Evolutionary conservation across 495 filamentous ascomycete genomes (phyloP).

Genomic region (Hypoxylon crocopeplum): DNA sequence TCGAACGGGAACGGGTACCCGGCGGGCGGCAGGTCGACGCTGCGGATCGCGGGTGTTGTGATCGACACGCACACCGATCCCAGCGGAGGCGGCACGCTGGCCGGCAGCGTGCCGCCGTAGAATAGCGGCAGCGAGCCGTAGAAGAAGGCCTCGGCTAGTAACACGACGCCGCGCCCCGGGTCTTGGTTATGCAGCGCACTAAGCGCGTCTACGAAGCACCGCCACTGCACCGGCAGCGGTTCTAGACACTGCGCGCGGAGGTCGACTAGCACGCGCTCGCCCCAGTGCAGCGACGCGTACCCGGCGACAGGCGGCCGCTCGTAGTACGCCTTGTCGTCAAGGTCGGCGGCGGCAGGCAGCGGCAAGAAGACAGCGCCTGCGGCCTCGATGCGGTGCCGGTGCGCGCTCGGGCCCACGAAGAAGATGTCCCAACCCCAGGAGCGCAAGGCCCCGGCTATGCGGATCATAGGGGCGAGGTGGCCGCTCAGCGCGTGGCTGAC

Average conservation of each 20-base stretch:
- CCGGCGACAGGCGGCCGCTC: slow-evolving; percentile 6
- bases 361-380: slow-evolving; percentile 43
- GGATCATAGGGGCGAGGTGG: slow-evolving; percentile 41
- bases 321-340: slow-evolving; percentile 35
- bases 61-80: slow-evolving; percentile 24
- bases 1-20: slow-evolving; percentile 32
- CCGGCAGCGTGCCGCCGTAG: slow-evolving; percentile 33
- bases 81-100: slow-evolving; percentile 19
- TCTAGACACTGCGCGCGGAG: slow-evolving; percentile 30
- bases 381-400: slow-evolving; percentile 34
- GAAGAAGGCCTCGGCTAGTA: slow-evolving; percentile 43
- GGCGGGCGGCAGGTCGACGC: slow-evolving; percentile 32
- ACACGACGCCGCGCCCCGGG: slow-evolving; percentile 33
- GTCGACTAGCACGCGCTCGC: slow-evolving; percentile 35
- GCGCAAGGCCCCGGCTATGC: slow-evolving; percentile 38
- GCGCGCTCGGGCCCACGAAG: slow-evolving; percentile 43
- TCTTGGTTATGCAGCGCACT: slow-evolving; percentile 21
- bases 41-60: slow-evolving; percentile 41
- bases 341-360: slow-evolving; percentile 37
- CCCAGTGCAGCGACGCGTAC: slow-evolving; percentile 22
- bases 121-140: slow-evolving; percentile 36
- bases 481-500: slow-evolving; percentile 40
- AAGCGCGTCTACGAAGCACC: slow-evolving; percentile 33
- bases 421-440: slow-evolving; percentile 35
- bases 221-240: slow-evolving; percentile 37